Base-by-base conservation (phyloP, 2,329 filamentous ascomycete genomes). In the Hypoxylon sp. region DNA sequence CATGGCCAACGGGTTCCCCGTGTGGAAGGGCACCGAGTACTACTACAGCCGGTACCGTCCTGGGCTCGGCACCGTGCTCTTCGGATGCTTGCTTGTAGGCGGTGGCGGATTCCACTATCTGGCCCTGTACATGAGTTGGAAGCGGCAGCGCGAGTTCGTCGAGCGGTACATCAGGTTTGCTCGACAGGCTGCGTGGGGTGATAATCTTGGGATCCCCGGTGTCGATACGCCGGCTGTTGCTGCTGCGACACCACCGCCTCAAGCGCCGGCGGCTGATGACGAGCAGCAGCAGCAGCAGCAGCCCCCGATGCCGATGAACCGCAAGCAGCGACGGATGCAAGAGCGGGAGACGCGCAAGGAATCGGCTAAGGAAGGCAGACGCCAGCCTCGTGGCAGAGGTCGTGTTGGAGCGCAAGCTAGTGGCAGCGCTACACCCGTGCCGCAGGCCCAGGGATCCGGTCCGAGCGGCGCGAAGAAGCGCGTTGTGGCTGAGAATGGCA, bases 21-120 rank as follows among this genome's bases (percentile, higher is more conserved):
- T 89, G 62, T 99, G 96, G 96, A 94, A 95, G 84, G 96, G 96
- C 65, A 98, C 95, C 48, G 95, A 96, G 70, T 99, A 99, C 87
- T 99, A 98, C 87, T 99, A 99, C 84, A 90, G 90, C 76, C 91
- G 96, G 64, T 98, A 95, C 86, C 89, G 96, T 19, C 96, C 96
- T 1, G 96, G 96, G 8, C 84, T 98, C 48, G 94, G 93, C 66
- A 92, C 92, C 13, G 96, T 97, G 50, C 81, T 98, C 57, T 68
- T 91, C 26, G 94, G 95, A 52, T 83, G 97, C 44, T 94, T 98
- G 80, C 79, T 97, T 70, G 88, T 93, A 58, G 88, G 92, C 57
- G 95, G 94, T 63, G 96, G 96, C 70, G 92, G 85, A 31, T 91
- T 92, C 39, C 96, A 99, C 83, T 99, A 98, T 82, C 84, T 93